Percentiles rank a stretch among this genome's conserved stretches.
phyloP scores from a whole-genome alignment of 257 asterid genomes.

The Linderniella brevidens region DNA sequence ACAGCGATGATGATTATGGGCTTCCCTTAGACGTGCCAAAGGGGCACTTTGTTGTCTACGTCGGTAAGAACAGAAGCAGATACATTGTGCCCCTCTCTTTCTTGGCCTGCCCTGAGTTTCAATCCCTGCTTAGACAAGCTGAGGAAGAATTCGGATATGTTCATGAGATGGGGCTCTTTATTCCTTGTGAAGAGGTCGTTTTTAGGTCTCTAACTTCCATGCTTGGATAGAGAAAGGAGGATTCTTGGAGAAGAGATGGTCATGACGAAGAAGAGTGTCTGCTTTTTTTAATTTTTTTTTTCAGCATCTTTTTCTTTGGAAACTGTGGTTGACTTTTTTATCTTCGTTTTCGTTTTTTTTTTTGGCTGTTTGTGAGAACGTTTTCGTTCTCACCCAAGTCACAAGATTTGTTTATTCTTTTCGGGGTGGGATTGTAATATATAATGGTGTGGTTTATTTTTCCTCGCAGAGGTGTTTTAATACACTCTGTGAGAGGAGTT shows the following conservation, averaged over 20 bases:
- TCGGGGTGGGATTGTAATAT: no score
- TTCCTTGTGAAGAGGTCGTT: conserved; percentile 33
- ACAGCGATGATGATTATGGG: conserved; percentile 14
- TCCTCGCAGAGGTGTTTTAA: no score
- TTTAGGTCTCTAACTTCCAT: conserved; percentile 21
- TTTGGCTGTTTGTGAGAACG: no score
- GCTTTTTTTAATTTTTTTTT: no score
- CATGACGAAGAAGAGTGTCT: conserved; percentile 6
- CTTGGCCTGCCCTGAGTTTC: conserved; percentile 34
- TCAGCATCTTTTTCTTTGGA: no score
- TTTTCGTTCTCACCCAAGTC: no score
- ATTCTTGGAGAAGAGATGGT: conserved; percentile 21
- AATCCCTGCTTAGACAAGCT: conserved; percentile 20
- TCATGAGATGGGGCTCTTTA: conserved; percentile 30
- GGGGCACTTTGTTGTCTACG: conserved; percentile 36
- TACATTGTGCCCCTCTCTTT: conserved; percentile 34
- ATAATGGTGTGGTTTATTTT: no score
- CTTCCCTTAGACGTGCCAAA: conserved; percentile 33
- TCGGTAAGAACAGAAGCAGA: conserved; percentile 26
- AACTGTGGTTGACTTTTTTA: no score
- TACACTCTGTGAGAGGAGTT: no score
- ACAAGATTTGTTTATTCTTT: no score
- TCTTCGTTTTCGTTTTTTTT: no score
- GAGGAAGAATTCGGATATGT: conserved; percentile 38
- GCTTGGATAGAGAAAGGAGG: conserved; percentile 10